phyloP scores from a whole-genome alignment of 306 rosid species.

The Cucumis hystrix region DNA sequence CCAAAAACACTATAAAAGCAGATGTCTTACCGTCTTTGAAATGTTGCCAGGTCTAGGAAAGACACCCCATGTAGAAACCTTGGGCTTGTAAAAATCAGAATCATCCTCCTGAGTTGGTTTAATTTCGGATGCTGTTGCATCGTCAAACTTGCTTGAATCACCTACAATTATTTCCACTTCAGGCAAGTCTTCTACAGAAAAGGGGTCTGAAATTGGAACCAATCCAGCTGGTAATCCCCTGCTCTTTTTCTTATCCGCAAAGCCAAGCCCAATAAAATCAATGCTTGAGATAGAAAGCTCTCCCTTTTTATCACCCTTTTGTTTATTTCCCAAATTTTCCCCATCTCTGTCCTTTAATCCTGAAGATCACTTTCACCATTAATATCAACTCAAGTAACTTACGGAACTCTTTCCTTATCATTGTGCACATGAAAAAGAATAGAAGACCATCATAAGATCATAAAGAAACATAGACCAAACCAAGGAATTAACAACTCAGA shows the following conservation, averaged over 20 bases:
- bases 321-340: conserved; percentile 9
- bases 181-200: conserved; percentile 30
- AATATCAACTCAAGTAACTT: conserved; percentile 17
- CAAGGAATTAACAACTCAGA: neutral
- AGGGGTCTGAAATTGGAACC: conserved; percentile 58
- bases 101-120: conserved; percentile 29
- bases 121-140: conserved; percentile 15
- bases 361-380: conserved; percentile 17
- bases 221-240: conserved; percentile 69
- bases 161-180: conserved; percentile 86
- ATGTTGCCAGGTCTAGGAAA: conserved; percentile 87
- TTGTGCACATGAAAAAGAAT: neutral
- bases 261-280: conserved; percentile 73
- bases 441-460: neutral
- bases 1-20: neutral
- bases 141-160: conserved; percentile 41
- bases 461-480: neutral
- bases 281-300: conserved; percentile 52
- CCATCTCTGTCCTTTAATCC: conserved; percentile 24
- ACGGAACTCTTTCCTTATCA: neutral
- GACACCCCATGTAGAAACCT: conserved; percentile 90
- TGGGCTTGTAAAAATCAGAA: conserved; percentile 63
- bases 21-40: conserved; percentile 50
- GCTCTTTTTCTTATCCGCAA: conserved; percentile 61
- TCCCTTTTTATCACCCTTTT: conserved; percentile 32